Evolutionary conservation across 106 monocot species (phyloP), one percentile per base, ranked within the genome.

Genomic region (Platanthera guangdongensis): DNA sequence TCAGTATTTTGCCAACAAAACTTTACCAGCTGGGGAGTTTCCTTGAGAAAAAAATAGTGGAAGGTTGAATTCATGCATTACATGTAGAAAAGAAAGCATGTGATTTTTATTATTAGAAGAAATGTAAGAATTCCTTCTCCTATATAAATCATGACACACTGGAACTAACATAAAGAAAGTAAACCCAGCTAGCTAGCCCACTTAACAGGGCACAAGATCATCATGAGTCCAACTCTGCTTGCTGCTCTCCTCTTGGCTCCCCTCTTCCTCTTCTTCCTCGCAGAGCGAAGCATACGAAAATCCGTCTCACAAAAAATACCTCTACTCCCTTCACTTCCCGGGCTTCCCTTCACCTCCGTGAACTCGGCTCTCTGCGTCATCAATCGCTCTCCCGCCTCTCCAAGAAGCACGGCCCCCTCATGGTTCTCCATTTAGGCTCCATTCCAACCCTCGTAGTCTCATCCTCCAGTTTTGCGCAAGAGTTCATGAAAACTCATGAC

Each of bases 381-480:
- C 50, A 48, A 15, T 77, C 82, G 0, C 63, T 82, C 28, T 0
- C 0, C 28, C 22, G 57, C 10, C 64, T 77, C 10, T 59, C 77
- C 0, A n/a, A 51, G 4, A 82, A 32, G 52, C 62, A 65, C 22
- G 82, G 82, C 10, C 62, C 82, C 18, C 59, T 82, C 77, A 73
- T 77, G 82, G 64, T 62, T 51, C 72, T 82, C 30, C 72, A 65
- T 52, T 7, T 82, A 0, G 82, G 77, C 14, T 32, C n/a, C 6
- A 51, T 73, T 1, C 82, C 60, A 15, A 82, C 82, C 19, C 50
- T 82, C 3, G 72, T 82, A 14, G 72, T 73, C 77, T 82, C 77
- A 5, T 77, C 82, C 0, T 19, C 82, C 3, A 57, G 69, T 4
- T 18, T 28, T 30, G 77, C 77, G 6, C 25, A 11, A 16, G 64